These are phyloP conservation scores for Alternaria sp. DNA, from an alignment of 2,329 filamentous ascomycete species.

Conservation along the genomic window DNA sequence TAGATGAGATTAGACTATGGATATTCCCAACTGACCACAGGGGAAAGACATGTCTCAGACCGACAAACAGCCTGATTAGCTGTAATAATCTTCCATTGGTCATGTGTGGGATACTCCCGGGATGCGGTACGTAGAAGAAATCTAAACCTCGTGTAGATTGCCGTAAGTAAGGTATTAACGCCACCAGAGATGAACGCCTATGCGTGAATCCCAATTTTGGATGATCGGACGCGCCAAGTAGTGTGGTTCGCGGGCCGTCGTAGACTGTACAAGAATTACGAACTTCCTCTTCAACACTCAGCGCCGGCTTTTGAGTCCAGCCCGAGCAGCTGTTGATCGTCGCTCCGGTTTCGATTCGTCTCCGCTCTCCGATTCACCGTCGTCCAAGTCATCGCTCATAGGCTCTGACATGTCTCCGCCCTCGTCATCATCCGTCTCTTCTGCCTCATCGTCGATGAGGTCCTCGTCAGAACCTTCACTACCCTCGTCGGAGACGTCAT, in stretches of 20 bases:
- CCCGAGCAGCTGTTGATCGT: constrained; percentile 42
- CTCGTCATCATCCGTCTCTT: constrained; percentile 55
- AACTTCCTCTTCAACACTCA: constrained; percentile 14
- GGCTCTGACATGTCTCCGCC: constrained; percentile 56
- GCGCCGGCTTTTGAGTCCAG: constrained; percentile 38
- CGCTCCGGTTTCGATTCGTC: constrained; percentile 45
- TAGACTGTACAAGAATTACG: constrained; percentile 11
- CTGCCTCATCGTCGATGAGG: constrained; percentile 60
- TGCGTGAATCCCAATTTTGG: constrained; percentile 9
- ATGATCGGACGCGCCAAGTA: constrained; percentile 6
- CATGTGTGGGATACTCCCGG: constrained; percentile 3
- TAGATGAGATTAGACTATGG: neutral
- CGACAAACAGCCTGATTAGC: neutral
- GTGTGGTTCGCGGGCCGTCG: constrained; percentile 1
- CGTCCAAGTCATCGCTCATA: constrained; percentile 54
- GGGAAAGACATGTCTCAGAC: neutral
- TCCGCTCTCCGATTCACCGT: constrained; percentile 53
- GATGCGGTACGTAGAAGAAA: neutral
- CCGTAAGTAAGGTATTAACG: constrained; percentile 2
- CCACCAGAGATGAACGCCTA: constrained; percentile 3
- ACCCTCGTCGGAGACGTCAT: constrained; percentile 56
- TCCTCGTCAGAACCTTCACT: constrained; percentile 45
- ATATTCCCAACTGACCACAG: neutral
- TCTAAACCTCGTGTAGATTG: constrained; percentile 1
- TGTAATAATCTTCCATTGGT: constrained; percentile 7